Percentiles rank a stretch among this genome's conserved stretches.
Evolutionary conservation across 176 grass and related monocot species (phyloP).

Genomic region (Eragrostis curvula): DNA sequence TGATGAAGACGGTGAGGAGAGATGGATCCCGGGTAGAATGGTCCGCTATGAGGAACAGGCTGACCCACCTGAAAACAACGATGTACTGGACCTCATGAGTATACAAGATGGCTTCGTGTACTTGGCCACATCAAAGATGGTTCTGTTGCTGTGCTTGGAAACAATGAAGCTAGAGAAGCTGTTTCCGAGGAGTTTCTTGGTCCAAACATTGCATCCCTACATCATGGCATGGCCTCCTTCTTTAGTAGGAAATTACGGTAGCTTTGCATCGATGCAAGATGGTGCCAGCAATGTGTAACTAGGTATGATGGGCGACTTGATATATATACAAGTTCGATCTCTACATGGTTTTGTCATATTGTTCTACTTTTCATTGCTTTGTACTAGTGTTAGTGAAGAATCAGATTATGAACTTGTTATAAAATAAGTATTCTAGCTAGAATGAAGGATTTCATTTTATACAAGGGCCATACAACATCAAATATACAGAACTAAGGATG

Average conservation of each 20-base stretch:
- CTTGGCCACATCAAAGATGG: slow-evolving; percentile 6
- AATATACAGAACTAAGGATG: no score
- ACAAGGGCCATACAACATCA: no score
- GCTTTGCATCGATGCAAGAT: slow-evolving; percentile 16
- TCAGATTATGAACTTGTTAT: no score
- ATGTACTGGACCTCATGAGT: background rate
- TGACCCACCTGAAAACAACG: background rate
- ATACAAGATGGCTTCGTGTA: slow-evolving; percentile 4
- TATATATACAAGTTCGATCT: background rate
- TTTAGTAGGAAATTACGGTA: slow-evolving; percentile 15
- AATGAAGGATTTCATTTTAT: no score
- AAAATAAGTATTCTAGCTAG: no score
- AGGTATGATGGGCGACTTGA: background rate
- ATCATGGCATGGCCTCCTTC: slow-evolving; percentile 35
- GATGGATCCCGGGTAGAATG: background rate
- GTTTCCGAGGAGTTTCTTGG: slow-evolving; percentile 1
- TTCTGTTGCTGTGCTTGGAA: slow-evolving; percentile 18
- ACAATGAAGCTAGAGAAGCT: slow-evolving; percentile 20
- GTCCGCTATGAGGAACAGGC: background rate
- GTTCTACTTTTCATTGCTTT: background rate
- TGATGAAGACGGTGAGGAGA: background rate
- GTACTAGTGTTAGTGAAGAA: no score
- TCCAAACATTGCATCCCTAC: background rate
- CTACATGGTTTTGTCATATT: background rate
- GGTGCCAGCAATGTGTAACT: background rate